Percentiles rank a stretch among this genome's conserved stretches.
Conservation (phyloP, 2,329 filamentous ascomycete genomes). For the Arthrobotrys musiformis region DNA sequence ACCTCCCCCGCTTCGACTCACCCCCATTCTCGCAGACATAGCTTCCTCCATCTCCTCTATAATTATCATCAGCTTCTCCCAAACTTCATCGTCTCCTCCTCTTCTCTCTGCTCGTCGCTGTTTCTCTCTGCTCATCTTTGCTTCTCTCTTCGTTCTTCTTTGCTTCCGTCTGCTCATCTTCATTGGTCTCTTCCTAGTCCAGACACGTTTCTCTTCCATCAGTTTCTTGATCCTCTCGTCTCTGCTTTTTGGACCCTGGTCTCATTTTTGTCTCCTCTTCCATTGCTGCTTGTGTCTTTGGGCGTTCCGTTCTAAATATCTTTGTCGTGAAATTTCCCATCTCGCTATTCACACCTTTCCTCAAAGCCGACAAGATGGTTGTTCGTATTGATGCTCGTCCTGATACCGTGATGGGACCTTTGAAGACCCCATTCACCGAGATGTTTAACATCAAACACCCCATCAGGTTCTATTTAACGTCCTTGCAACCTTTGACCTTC, state of each 20-base stretch:
- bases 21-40: background rate
- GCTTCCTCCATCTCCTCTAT: background rate
- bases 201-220: too few species aligned
- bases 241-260: background rate
- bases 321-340: background rate
- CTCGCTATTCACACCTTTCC: background rate
- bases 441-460: slow-evolving; percentile 87
- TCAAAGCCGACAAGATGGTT: slow-evolving; percentile 19
- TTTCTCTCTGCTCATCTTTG: background rate
- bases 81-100: background rate
- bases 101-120: background rate
- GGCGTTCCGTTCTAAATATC: background rate
- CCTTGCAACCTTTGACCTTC: background rate
- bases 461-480: slow-evolving; percentile 64
- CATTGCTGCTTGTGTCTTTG: background rate
- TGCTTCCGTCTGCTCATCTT: background rate
- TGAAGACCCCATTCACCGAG: slow-evolving; percentile 79
- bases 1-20: background rate
- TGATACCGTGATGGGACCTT: slow-evolving; percentile 24
- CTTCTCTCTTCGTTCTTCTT: background rate
- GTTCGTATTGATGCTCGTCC: slow-evolving; percentile 24
- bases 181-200: too few species aligned
- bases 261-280: background rate
- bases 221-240: too few species aligned
- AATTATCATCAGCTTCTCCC: background rate